Base-by-base conservation (phyloP, 176 grass and related monocot species). In the Microstegium vimineum region DNA sequence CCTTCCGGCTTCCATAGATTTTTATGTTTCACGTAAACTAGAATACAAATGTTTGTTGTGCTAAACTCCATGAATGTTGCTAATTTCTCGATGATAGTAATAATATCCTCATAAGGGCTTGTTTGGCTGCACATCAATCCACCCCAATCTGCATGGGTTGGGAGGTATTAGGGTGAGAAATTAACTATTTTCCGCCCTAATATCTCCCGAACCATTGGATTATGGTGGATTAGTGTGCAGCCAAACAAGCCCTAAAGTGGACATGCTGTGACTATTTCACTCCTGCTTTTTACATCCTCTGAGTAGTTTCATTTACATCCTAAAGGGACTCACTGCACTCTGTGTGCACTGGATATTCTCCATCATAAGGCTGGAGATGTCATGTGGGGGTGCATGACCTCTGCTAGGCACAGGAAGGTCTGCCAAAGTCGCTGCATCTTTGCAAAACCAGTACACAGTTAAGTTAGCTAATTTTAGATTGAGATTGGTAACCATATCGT, bases 231-330 rank as follows among this genome's bases (percentile, higher is more conserved):
- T 56, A 8, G 52, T 23, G 52, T 56, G 22, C 52, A 23, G 52
- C 52, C 52, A 56, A 56, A 56, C 8, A 54, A 9, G 16, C 51
- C 6, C 18, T 54, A 56, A 59, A 59, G 56, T 59, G 22, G 56
- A 25, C 26, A 72, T 66, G 56, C 10, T 66, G 4, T 31, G 13
- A 30, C 74, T 49, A 47, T 63, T 73, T 51, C 46, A 56, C 74
- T 45, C 15, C 32, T 43, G 43, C 26, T 13, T 28, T 73, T 59
- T 74, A 45, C 10, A 25, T n/a, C 26, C 12, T 38, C 42, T 26
- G 68, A 66, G 23, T 40, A 56, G n/a, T 70, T 73, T 65, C 32
- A 32, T 77, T 45, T 46, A 85, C 31, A 79, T 73, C 38, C 23
- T 16, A 64, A 71, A 71, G 47, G 36, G 60, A 16, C 18, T 15